These are phyloP conservation scores for Physaria fendleri DNA, from an alignment of 345 rosid species.

Conservation along the genomic window DNA sequence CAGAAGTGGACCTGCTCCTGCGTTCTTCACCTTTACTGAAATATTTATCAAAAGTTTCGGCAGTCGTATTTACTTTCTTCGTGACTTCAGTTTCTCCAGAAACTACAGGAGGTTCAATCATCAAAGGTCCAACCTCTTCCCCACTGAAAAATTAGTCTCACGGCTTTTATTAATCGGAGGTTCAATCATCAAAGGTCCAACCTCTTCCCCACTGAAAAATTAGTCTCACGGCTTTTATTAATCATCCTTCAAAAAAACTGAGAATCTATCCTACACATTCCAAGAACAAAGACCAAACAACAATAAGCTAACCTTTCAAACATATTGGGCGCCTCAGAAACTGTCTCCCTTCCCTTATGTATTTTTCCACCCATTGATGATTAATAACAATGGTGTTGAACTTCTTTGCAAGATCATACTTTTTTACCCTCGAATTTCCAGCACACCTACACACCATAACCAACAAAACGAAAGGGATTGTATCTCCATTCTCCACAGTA, in stretches of 20 bases:
- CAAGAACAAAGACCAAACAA: background rate
- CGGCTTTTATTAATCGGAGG: no score
- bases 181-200: no score
- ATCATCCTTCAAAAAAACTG: background rate
- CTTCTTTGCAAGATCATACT: constrained; percentile 57
- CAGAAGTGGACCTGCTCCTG: constrained; percentile 26
- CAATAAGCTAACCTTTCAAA: constrained; percentile 49
- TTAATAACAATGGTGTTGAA: constrained; percentile 50
- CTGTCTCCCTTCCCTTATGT: constrained; percentile 51
- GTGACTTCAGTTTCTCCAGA: no score
- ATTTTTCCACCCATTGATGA: constrained; percentile 85
- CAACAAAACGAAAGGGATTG: background rate
- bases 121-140: no score
- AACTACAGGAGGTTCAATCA: no score
- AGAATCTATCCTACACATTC: background rate
- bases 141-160: no score
- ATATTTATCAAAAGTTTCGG: constrained; percentile 27
- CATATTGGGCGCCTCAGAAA: constrained; percentile 57
- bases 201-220: no score
- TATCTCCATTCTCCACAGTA: background rate
- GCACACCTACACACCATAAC: constrained; percentile 50
- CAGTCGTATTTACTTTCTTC: no score
- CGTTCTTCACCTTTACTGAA: constrained; percentile 12
- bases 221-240: no score
- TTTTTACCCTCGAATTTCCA: constrained; percentile 75